Evolutionary conservation across 108 stramenopile genomes (phyloP).

Genomic region (Seminavis robusta): DNA sequence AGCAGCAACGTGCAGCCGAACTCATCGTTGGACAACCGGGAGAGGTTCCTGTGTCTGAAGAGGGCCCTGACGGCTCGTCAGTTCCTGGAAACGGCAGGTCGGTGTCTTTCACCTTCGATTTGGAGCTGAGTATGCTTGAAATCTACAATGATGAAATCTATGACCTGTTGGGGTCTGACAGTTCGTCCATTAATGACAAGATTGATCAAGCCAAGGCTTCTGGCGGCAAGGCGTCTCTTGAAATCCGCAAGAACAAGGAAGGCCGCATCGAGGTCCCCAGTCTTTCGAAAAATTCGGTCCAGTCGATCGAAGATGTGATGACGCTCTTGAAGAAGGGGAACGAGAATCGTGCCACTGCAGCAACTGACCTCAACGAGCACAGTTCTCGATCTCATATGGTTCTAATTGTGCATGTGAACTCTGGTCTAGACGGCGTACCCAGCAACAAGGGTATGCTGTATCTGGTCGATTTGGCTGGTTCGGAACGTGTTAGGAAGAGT

Average conservation of each 20-base stretch:
- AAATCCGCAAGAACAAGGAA: constrained; percentile 66
- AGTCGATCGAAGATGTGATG: constrained; percentile 77
- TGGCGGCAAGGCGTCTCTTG: constrained; percentile 66
- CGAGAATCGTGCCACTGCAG: constrained; percentile 86
- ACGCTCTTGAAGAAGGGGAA: constrained; percentile 81
- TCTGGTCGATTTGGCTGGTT: constrained; percentile 98
- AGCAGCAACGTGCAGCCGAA: constrained; percentile 34
- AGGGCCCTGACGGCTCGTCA: constrained; percentile 22
- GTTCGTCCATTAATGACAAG: constrained; percentile 40
- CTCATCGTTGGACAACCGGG: constrained; percentile 17
- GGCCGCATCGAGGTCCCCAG: constrained; percentile 93
- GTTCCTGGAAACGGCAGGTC: too few species aligned
- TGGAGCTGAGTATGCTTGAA: constrained; percentile 75
- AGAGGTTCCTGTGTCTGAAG: too few species aligned
- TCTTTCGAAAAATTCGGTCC: constrained; percentile 84
- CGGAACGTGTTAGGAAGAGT: constrained; percentile 96
- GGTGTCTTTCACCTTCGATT: constrained; percentile 46
- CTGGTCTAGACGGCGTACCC: constrained; percentile 60
- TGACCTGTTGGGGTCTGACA: constrained; percentile 56
- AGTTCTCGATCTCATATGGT: constrained; percentile 96
- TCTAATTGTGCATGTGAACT: constrained; percentile 83
- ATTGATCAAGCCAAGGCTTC: constrained; percentile 45
- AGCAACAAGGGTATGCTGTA: constrained; percentile 83
- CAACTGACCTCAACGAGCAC: constrained; percentile 97
- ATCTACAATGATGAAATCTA: constrained; percentile 92